These are phyloP conservation scores for Azolla pinnata DNA, from an alignment of 75 land plant species.

Conservation along the genomic window DNA sequence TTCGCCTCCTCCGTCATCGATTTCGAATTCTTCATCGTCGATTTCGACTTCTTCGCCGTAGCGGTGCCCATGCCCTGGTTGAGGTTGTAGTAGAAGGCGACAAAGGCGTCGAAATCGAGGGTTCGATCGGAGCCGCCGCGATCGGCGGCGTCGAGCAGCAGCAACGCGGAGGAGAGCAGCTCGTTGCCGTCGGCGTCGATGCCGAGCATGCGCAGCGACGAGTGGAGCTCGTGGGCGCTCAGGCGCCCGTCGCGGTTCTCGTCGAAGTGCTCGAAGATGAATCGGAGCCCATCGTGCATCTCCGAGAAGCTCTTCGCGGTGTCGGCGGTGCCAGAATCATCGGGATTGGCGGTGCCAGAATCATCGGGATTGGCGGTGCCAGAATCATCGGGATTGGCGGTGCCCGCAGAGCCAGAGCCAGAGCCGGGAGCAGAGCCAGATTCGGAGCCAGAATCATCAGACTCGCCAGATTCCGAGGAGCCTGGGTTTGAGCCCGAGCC, in stretches of 20 bases:
- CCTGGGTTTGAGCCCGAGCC: too few relatives aligned
- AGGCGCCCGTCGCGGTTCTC: constrained; percentile 59
- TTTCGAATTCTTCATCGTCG: constrained; percentile 9
- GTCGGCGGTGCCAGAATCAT: too few relatives aligned
- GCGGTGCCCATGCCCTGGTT: not conserved
- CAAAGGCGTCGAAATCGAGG: constrained; percentile 46
- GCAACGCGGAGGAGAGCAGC: too few relatives aligned
- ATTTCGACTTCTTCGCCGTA: not conserved
- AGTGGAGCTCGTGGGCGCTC: constrained; percentile 44
- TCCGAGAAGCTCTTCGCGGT: too few relatives aligned
- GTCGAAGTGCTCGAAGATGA: constrained; percentile 55
- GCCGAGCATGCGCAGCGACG: constrained; percentile 38
- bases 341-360: too few relatives aligned
- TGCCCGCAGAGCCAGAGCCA: too few relatives aligned
- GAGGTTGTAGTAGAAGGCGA: constrained; percentile 1
- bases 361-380: too few relatives aligned
- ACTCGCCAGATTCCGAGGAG: too few relatives aligned
- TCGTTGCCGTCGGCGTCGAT: constrained; percentile 34
- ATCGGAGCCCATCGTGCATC: constrained; percentile 35
- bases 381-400: too few relatives aligned
- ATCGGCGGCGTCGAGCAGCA: constrained; percentile 47
- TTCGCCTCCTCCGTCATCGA: not conserved
- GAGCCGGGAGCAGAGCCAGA: too few relatives aligned
- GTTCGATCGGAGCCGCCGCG: constrained; percentile 53
- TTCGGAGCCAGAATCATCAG: too few relatives aligned